Evolutionary conservation across 345 rosid species (phyloP).

Genomic region (Turritis glabra): DNA sequence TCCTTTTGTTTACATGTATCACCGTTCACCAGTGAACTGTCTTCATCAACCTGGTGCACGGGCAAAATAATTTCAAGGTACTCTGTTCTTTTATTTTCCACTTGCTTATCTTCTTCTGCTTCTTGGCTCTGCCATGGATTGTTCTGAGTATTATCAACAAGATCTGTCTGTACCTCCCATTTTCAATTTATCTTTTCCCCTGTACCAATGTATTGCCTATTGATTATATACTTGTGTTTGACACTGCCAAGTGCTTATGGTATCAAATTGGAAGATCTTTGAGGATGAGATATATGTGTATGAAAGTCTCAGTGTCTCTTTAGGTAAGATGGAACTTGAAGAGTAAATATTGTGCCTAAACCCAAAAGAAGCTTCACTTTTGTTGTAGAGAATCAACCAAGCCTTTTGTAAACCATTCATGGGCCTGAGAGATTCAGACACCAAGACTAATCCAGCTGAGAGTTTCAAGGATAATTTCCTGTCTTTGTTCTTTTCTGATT

Average conservation of each 20-base stretch:
- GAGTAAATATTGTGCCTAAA: constrained; percentile 10
- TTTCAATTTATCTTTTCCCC: neutral
- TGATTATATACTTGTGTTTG: constrained; percentile 8
- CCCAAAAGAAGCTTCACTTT: constrained; percentile 19
- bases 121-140: constrained; percentile 1
- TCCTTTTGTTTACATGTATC: constrained; percentile 25
- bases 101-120: neutral
- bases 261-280: constrained; percentile 6
- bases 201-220: neutral
- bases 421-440: constrained; percentile 28
- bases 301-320: constrained; percentile 15
- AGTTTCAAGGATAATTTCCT: neutral
- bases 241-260: constrained; percentile 11
- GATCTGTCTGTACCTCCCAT: neutral
- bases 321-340: neutral
- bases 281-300: neutral
- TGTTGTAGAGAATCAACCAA: constrained; percentile 8
- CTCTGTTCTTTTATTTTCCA: constrained; percentile 8
- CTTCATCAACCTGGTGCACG: constrained; percentile 34
- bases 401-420: constrained; percentile 14
- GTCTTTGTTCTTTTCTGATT: constrained; percentile 27
- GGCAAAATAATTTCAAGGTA: constrained; percentile 34
- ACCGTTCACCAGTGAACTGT: constrained; percentile 23
- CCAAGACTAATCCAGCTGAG: neutral
- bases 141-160: neutral